These are phyloP conservation scores for Hypoxylon sp. DNA, from an alignment of 2,329 filamentous ascomycete species.

Conservation along the genomic window DNA sequence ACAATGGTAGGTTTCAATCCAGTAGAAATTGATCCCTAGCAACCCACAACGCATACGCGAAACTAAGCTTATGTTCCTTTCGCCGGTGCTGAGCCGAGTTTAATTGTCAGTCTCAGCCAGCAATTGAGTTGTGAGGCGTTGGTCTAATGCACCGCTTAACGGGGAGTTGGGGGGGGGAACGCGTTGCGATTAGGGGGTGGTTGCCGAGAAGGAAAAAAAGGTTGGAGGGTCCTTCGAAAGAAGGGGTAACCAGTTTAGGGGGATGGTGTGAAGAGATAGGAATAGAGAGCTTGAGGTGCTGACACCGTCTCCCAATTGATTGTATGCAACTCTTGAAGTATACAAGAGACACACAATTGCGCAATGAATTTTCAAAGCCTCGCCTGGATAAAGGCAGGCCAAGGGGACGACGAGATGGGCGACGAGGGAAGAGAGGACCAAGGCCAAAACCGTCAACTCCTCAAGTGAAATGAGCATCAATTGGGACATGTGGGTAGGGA, in stretches of 20 bases:
- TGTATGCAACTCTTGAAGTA: conserved; percentile 15
- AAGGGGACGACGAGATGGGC: conserved; percentile 39
- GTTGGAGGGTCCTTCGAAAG: conserved; percentile 13
- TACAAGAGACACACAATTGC: conserved; percentile 15
- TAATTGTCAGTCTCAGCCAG: conserved; percentile 25
- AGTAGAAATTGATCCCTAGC: conserved; percentile 19
- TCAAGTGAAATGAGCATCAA: conserved; percentile 40
- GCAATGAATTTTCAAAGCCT: conserved; percentile 31
- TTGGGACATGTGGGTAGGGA: conserved; percentile 41
- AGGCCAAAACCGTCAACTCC: conserved; percentile 22
- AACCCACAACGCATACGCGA: conserved; percentile 25
- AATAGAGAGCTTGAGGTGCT: conserved; percentile 33
- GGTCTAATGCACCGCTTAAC: conserved; percentile 37
- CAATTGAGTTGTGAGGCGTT: conserved; percentile 38
- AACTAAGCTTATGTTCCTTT: conserved; percentile 29
- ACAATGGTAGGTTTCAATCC: conserved; percentile 37
- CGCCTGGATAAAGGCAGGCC: conserved; percentile 40
- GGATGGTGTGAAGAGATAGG: neutral
- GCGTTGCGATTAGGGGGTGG: conserved; percentile 36
- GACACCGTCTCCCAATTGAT: conserved; percentile 40
- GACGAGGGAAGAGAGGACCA: conserved; percentile 36
- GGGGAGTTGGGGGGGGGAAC: conserved; percentile 22
- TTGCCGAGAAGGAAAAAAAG: conserved; percentile 22
- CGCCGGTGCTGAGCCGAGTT: conserved; percentile 34
- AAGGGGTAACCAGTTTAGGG: conserved; percentile 9